A percentile compares a stretch with the other conserved stretches of the same genome.
Conservation (phyloP, 306 rosid species). For the Sicyos edulis region DNA sequence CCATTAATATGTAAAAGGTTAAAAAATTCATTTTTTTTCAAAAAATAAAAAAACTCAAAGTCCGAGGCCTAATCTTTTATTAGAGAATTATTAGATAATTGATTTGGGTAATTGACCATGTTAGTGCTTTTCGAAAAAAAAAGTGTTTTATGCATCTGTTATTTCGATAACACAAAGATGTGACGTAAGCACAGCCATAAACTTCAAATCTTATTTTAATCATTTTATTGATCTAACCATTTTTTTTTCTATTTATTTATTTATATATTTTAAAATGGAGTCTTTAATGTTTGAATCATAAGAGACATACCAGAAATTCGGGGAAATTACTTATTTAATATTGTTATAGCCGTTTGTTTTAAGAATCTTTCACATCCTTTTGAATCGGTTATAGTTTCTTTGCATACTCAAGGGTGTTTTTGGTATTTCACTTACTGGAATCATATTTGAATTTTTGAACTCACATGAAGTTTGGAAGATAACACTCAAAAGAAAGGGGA, state of each 20-base stretch:
- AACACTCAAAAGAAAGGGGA: too few species aligned
- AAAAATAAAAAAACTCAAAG: not conserved
- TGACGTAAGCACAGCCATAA: too few species aligned
- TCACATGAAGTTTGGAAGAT: too few species aligned
- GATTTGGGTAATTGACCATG: slow-evolving; percentile 17
- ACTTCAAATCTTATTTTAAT: not conserved
- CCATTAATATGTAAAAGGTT: too few species aligned
- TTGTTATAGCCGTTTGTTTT: slow-evolving; percentile 12
- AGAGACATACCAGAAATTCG: slow-evolving; percentile 26
- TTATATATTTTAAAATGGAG: too few species aligned
- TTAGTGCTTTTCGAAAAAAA: slow-evolving; percentile 9
- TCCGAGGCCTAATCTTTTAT: slow-evolving; percentile 17
- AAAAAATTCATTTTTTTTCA: too few species aligned
- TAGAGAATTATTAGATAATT: slow-evolving; percentile 4
- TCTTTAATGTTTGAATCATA: slow-evolving; percentile 19
- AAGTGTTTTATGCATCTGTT: too few species aligned
- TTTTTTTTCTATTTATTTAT: not conserved
- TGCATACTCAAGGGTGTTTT: not conserved
- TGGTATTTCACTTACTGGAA: not conserved
- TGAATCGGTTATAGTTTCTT: not conserved
- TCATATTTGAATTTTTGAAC: slow-evolving; percentile 18
- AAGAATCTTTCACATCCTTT: slow-evolving; percentile 12
- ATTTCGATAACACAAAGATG: too few species aligned
- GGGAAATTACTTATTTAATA: slow-evolving; percentile 19
- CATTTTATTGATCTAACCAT: not conserved